These are phyloP conservation scores for Trichoderma endophyticum DNA, from an alignment of 2,329 filamentous ascomycete genomes.

Conservation along the genomic window DNA sequence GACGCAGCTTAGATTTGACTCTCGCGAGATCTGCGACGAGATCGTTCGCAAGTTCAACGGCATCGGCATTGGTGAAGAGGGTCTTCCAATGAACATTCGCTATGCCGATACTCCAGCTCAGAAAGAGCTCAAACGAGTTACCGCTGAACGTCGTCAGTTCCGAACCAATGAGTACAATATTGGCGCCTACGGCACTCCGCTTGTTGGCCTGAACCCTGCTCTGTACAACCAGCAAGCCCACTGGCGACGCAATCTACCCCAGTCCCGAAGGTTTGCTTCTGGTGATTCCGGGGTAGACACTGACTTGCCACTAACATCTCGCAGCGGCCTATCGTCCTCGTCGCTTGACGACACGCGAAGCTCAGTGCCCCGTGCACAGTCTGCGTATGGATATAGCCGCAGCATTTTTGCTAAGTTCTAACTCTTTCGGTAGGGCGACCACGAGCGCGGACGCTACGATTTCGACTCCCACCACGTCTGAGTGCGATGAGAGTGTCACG, in stretches of 20 bases:
- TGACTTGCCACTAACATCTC: conserved; percentile 11
- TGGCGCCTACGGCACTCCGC: conserved; percentile 62
- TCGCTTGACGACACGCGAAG: conserved; percentile 32
- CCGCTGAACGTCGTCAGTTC: conserved; percentile 90
- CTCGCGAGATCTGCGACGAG: conserved; percentile 82
- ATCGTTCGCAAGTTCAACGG: conserved; percentile 88
- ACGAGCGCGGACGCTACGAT: conserved; percentile 39
- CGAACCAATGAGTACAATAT: conserved; percentile 93
- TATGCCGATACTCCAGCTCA: conserved; percentile 96
- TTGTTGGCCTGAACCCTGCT: conserved; percentile 51
- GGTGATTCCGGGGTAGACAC: not conserved
- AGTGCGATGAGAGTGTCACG: conserved; percentile 54
- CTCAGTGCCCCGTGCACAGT: conserved; percentile 34
- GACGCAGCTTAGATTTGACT: conserved; percentile 59
- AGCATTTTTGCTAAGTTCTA: conserved; percentile 31
- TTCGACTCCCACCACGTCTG: conserved; percentile 43
- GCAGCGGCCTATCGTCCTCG: conserved; percentile 29
- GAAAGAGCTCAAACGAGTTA: conserved; percentile 94
- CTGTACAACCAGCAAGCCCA: conserved; percentile 38
- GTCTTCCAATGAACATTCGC: conserved; percentile 84
- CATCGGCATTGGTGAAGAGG: conserved; percentile 69
- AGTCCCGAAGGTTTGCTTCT: conserved; percentile 32
- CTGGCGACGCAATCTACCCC: conserved; percentile 34
- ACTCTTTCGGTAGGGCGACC: conserved; percentile 35
- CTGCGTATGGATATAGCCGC: conserved; percentile 35